Conservation (phyloP, 805 yeast genomes). For the Saturnispora halmiae region DNA sequence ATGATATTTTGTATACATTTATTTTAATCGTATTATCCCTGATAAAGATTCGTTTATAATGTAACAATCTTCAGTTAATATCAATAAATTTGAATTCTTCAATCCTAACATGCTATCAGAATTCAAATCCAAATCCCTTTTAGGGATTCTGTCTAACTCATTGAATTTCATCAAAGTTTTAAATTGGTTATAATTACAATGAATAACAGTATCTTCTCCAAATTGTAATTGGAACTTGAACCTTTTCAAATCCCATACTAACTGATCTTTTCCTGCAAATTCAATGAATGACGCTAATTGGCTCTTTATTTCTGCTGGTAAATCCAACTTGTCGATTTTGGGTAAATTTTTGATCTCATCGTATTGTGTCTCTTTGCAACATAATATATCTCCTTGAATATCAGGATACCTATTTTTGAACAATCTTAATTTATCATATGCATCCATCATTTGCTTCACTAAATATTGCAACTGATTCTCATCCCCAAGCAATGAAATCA, state of each 20-base stretch:
- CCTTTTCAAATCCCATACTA: neutral
- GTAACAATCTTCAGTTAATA: neutral
- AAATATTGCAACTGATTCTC: neutral
- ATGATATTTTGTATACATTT: neutral
- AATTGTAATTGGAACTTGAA: conserved; percentile 1
- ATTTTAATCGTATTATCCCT: neutral
- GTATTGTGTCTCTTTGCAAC: neutral
- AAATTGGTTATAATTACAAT: neutral
- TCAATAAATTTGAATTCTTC: neutral
- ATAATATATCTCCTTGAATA: neutral
- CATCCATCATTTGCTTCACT: neutral
- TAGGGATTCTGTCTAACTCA: neutral
- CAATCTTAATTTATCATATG: neutral
- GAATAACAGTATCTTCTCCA: neutral
- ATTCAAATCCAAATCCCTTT: neutral
- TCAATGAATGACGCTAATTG: neutral
- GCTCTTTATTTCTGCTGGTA: neutral
- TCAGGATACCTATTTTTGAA: neutral
- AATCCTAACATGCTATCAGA: neutral
- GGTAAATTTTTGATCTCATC: neutral
- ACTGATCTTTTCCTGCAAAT: neutral
- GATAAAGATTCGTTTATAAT: neutral
- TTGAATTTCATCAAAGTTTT: neutral
- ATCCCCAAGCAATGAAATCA: conserved; percentile 1
- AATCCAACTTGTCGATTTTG: neutral